phyloP scores from a whole-genome alignment of 176 grass and related monocot genomes.

The Bromus sterilis region DNA sequence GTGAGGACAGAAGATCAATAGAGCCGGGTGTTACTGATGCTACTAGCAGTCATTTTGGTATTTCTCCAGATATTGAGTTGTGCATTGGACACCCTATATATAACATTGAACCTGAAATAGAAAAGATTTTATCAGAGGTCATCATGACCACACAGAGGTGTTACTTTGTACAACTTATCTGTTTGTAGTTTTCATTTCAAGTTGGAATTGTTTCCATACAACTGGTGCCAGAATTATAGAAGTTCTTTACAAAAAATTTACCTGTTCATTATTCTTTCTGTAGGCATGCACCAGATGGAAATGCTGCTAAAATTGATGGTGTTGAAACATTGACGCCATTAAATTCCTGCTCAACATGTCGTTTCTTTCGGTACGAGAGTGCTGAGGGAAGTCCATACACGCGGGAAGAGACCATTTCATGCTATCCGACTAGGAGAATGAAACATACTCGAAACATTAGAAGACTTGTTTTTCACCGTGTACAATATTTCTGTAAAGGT shows the following conservation, averaged over 20 bases:
- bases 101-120: conserved; percentile 23
- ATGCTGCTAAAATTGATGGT: conserved; percentile 20
- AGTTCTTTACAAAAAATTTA: neutral
- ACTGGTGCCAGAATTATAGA: neutral
- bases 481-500: conserved; percentile 33
- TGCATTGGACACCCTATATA: conserved; percentile 2
- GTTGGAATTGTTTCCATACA: neutral
- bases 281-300: conserved; percentile 36
- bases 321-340: neutral
- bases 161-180: neutral
- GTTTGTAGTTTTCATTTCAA: neutral
- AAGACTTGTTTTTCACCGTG: conserved; percentile 33
- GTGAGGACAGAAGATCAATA: conserved; percentile 1
- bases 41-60: neutral
- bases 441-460: neutral
- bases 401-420: conserved; percentile 2
- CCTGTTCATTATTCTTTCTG: neutral
- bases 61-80: conserved; percentile 9
- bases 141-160: conserved; percentile 41
- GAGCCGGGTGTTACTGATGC: neutral
- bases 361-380: conserved; percentile 17
- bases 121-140: conserved; percentile 40
- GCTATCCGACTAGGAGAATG: neutral
- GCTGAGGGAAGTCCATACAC: conserved; percentile 4
- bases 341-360: neutral